Base-by-base conservation (phyloP, 169 alveolate genomes). In the Plasmodium billcollinsi region DNA sequence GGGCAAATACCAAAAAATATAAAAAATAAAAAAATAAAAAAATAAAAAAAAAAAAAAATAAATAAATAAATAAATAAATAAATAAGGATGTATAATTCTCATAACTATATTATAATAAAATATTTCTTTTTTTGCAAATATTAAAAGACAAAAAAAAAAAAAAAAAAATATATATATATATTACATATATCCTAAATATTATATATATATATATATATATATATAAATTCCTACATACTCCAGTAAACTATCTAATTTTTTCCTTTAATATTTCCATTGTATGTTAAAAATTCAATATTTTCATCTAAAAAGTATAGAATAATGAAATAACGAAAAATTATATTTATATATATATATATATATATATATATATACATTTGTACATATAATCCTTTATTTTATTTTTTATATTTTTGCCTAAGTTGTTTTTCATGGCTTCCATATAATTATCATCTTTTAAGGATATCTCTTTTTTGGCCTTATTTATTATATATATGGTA, bases 401-500 rank as follows among this genome's bases (percentile, higher is more conserved):
- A 15, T 43, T 33, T 43, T 74, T 71, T 33, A 21, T 20, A 50
- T 50, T 49, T 9, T 59, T 59, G 20, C 89, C 76, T 14, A 78
- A 65, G 67, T 78, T 78, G 56, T 78, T 50, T 71, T 78, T 67
- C 78, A 78, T 67, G 12, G 71, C 18, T 39, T 78, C 76, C 76
- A 78, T 56, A 1, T 63, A 50, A 66, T 66, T 78, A 29, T 67
- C 89, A 78, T 78, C 89, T 61, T 78, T 78, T 47, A 78, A 61
- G 26, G 78, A 67, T 65, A 78, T 78, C 67, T 78, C 89, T 59
- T 78, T 78, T 52, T 78, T 78, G 24, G 89, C 89, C 26, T 78
- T 78, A 61, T 78, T 78, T 39, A 78, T 78, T 65, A 78, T 78
- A 61, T 66, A 78, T 52, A 78, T 65, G 7, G 89, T 78, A 58